These are phyloP conservation scores for Fusarium praegraminearum DNA, from an alignment of 2,329 filamentous ascomycete species.

Conservation along the genomic window DNA sequence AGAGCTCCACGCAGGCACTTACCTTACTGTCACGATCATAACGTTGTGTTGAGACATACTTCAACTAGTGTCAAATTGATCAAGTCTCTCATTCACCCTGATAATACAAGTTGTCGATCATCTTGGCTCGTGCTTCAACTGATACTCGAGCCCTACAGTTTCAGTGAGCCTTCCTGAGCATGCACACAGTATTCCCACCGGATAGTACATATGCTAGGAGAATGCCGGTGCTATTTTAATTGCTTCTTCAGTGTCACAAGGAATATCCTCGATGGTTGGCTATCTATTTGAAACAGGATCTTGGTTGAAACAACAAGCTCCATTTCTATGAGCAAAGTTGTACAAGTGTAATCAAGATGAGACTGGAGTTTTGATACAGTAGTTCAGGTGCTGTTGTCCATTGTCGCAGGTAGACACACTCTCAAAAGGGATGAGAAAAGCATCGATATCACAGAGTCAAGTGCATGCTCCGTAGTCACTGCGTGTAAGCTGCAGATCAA, in stretches of 20 bases:
- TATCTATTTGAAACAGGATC: slow-evolving; percentile 10
- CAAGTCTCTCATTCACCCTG: not conserved
- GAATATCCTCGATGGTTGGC: not conserved
- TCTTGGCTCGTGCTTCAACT: slow-evolving; percentile 1
- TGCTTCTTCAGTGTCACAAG: slow-evolving; percentile 2
- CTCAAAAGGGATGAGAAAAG: not conserved
- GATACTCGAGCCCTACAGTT: not conserved
- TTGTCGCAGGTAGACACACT: not conserved
- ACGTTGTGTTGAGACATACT: not conserved
- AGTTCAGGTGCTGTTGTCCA: not conserved
- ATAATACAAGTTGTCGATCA: not conserved
- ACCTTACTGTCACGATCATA: not conserved
- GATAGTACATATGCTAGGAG: not conserved
- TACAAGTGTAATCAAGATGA: slow-evolving; percentile 11
- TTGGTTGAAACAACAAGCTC: slow-evolving; percentile 10
- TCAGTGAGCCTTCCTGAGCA: not conserved
- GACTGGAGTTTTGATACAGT: not conserved
- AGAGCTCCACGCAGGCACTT: not conserved
- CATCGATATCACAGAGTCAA: not conserved
- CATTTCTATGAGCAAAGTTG: not conserved
- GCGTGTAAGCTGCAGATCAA: not conserved
- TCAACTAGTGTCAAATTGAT: not conserved
- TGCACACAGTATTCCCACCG: not conserved
- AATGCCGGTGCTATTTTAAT: slow-evolving; percentile 3
- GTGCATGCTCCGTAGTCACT: not conserved